phyloP scores from a whole-genome alignment of 78 protist species.

The Dictyostelium brefeldianum region DNA sequence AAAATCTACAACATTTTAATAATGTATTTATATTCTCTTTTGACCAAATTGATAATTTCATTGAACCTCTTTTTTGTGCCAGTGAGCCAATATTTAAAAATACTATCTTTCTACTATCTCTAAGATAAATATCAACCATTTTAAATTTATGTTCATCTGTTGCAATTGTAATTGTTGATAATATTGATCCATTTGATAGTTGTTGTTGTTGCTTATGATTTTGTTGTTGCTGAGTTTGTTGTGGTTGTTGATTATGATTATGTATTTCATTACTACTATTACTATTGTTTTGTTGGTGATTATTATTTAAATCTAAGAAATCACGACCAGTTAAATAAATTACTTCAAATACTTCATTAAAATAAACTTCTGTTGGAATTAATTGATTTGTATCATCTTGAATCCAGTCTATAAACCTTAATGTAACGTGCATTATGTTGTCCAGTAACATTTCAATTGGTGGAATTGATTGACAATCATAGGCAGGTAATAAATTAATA shows the following conservation, averaged over 20 bases:
- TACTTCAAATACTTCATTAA: conserved; percentile 58
- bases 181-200: background rate
- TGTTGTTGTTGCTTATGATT: background rate
- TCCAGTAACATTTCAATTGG: conserved; percentile 12
- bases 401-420: conserved; percentile 69
- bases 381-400: background rate
- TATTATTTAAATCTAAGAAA: background rate
- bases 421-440: conserved; percentile 19
- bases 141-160: conserved; percentile 53
- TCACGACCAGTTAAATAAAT: conserved; percentile 69
- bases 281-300: background rate
- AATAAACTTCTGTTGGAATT: conserved; percentile 57
- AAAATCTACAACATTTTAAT: conserved; percentile 20
- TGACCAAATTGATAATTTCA: conserved; percentile 20
- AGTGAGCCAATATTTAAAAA: conserved; percentile 17
- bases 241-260: background rate
- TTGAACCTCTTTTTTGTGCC: background rate
- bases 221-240: background rate
- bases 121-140: conserved; percentile 58
- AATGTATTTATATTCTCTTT: conserved; percentile 32
- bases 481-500: conserved; percentile 20
- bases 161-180: conserved; percentile 28
- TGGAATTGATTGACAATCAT: conserved; percentile 18
- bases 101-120: conserved; percentile 54
- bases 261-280: background rate